Conservation (phyloP, 192 early-diverging fungal species). For the Coemansia sp. region DNA sequence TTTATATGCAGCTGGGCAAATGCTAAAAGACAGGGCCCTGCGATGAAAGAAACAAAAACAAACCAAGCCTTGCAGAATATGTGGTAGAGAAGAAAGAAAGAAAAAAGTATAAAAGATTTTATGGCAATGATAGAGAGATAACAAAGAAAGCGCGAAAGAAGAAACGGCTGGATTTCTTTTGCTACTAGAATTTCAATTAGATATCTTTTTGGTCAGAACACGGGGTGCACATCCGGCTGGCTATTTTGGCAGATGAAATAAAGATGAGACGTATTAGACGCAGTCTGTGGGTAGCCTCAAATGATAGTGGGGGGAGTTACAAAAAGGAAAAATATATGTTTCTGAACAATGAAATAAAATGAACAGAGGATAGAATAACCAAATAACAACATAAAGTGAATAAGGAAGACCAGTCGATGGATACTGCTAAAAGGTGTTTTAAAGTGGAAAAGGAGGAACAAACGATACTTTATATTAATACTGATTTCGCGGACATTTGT, state of each 20-base stretch:
- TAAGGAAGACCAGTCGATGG: neutral
- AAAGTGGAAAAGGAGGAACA: constrained; percentile 1
- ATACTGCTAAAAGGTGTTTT: neutral
- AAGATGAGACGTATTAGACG: neutral
- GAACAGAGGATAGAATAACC: neutral
- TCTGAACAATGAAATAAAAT: neutral
- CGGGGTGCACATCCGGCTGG: neutral
- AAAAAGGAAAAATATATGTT: neutral
- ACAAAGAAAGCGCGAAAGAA: neutral
- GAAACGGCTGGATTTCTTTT: neutral
- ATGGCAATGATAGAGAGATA: neutral
- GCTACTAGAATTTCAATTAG: too few relatives aligned
- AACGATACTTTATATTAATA: constrained; percentile 3
- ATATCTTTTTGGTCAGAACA: too few relatives aligned
- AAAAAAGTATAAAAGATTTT: neutral
- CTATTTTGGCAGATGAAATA: neutral
- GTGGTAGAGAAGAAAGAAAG: neutral
- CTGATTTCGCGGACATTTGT: neutral
- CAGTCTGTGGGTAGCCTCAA: neutral
- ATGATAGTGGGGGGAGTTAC: neutral
- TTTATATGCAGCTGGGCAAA: constrained; percentile 8
- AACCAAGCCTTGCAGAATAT: constrained; percentile 8
- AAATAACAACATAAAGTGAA: neutral
- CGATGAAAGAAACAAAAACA: neutral
- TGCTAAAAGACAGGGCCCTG: constrained; percentile 1